phyloP scores from a whole-genome alignment of 108 stramenopile genomes.

The Nitzschia putrida region DNA sequence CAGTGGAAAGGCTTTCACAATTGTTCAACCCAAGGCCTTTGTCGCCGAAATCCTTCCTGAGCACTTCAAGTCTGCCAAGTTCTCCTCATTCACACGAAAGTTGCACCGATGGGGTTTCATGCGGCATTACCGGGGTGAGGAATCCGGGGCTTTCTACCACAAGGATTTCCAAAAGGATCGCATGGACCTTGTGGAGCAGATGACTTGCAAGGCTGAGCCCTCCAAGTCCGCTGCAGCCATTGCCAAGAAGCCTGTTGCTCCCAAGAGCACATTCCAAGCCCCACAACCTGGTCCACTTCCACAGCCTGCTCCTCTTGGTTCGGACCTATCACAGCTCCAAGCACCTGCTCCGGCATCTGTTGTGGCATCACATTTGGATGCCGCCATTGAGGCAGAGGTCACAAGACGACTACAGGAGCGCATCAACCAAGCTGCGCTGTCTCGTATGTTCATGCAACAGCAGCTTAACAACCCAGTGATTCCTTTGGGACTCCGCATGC shows the following conservation, averaged over 20 bases:
- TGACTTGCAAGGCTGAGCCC: constrained; percentile 37
- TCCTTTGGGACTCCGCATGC: constrained; percentile 20
- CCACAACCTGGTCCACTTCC: not conserved
- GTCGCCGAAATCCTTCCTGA: constrained; percentile 41
- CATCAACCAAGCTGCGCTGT: constrained; percentile 26
- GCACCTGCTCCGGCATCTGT: constrained; percentile 3
- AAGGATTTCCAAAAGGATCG: constrained; percentile 47
- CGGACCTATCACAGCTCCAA: not conserved
- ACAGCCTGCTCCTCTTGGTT: not conserved
- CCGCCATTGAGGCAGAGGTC: constrained; percentile 51
- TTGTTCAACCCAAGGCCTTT: constrained; percentile 49
- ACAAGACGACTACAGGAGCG: constrained; percentile 37
- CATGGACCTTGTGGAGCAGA: constrained; percentile 37
- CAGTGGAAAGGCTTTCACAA: constrained; percentile 52
- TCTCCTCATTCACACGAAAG: constrained; percentile 55
- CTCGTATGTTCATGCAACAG: constrained; percentile 31
- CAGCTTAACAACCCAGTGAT: constrained; percentile 17
- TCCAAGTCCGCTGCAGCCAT: constrained; percentile 6
- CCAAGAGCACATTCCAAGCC: not conserved
- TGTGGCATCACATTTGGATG: constrained; percentile 17
- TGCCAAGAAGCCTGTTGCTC: not conserved
- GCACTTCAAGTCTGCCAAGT: constrained; percentile 55
- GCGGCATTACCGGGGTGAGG: constrained; percentile 41
- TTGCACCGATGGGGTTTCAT: constrained; percentile 63
- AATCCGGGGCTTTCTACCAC: constrained; percentile 56